phyloP scores from a whole-genome alignment of 495 filamentous ascomycete genomes.

The Penicillium herquei region DNA sequence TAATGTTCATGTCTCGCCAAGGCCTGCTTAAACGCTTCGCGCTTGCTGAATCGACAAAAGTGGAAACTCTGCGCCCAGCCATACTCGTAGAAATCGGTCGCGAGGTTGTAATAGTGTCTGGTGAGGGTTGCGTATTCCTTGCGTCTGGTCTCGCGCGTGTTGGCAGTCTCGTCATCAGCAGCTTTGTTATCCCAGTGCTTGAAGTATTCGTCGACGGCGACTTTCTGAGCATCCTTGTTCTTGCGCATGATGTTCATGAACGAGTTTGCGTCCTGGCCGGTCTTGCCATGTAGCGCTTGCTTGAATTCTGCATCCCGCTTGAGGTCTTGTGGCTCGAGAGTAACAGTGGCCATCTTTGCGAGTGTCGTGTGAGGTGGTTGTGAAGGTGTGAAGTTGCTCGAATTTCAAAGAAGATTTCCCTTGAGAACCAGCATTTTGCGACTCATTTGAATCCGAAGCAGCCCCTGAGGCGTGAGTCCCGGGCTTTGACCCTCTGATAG shows the following conservation, averaged over 20 bases:
- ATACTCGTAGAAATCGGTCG: slow-evolving; percentile 88
- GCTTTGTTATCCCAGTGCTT: slow-evolving; percentile 5
- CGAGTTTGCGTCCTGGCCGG: not conserved
- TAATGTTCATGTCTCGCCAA: slow-evolving; percentile 96
- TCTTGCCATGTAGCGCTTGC: slow-evolving; percentile 2
- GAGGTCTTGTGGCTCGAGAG: not conserved
- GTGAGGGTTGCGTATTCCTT: slow-evolving; percentile 4
- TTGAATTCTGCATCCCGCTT: slow-evolving; percentile 2
- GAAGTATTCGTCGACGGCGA: slow-evolving; percentile 2
- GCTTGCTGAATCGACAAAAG: slow-evolving; percentile 86
- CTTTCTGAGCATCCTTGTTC: not conserved
- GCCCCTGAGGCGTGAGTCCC: not conserved
- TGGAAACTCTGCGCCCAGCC: slow-evolving; percentile 91
- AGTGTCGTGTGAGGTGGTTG: not conserved
- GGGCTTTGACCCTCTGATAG: not conserved
- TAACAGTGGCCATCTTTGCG: not conserved
- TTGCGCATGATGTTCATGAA: not conserved
- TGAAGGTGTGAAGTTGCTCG: not conserved
- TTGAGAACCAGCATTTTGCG: not conserved
- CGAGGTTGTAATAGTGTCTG: slow-evolving; percentile 81
- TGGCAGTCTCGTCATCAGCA: not conserved
- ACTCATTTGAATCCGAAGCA: not conserved
- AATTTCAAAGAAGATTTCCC: not conserved
- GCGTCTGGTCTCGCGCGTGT: not conserved
- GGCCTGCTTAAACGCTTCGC: slow-evolving; percentile 82